Evolutionary conservation across 129 eudicot species (phyloP), one percentile per base, ranked within the genome.

Genomic region (Ambrosia trifida): DNA sequence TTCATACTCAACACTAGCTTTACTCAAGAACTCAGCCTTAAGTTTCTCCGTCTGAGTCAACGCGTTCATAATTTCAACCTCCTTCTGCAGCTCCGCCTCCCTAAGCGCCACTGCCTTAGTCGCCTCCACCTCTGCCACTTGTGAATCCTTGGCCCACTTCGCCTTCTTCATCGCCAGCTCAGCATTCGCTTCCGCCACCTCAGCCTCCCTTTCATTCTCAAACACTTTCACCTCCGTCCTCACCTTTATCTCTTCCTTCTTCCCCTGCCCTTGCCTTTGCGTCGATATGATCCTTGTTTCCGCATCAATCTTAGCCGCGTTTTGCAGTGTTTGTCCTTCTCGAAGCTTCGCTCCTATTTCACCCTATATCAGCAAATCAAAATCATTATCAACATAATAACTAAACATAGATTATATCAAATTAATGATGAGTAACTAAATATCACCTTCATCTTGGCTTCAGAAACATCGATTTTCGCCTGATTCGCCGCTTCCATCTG

Each of bases 401-500:
- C 14, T 3, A 61, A 61, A 14, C 35, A 14, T 12, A 35, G 2
- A 63, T 38, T 17, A 63, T 36, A 4, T 33, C 13, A 40, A 67
- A 30, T 12, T 17, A 52, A 16, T 11, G 14, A 12, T 13, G 43
- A 19, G 3, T 57, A 54, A 10, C 12, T 12, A 3, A 60, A 35
- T 1, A 67, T 32, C 13, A 58, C 96, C 79, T 86, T 84, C 87
- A 83, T 86, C 33, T 54, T 84, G 4, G 96, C 94, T 76, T 89
- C 96, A 0, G 96, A 79, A 12, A 89, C 96, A 28, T 89, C 96
- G 0, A 89, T 65, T 40, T 50, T 82, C 0, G 90, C 93, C 59
- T 87, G 87, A 47, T 84, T 86, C 3, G 90, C 90, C 0, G 95
- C 95, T 51, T 88, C 94, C 95, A 85, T 88, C 20, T 88, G 90